Base-by-base conservation (phyloP, 352 stramenopile species). In the Thalassiosira exigua region DNA sequence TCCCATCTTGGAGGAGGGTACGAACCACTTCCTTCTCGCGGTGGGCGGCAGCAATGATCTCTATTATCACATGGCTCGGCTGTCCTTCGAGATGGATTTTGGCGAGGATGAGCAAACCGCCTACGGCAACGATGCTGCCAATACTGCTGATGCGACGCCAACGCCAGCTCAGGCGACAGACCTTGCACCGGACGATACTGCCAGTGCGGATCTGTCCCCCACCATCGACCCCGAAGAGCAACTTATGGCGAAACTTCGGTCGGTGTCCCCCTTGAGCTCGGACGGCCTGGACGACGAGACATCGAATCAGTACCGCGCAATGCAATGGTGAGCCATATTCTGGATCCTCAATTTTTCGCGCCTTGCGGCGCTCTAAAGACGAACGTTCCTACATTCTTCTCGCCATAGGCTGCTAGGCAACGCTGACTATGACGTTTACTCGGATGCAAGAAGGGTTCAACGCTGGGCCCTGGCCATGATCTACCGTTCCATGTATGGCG, bases 281-380 rank as follows among this genome's bases (percentile, higher is more conserved):
- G 66, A 75, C 14, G 64, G 22, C 50, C 44, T 79, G 5, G 36
- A 46, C 1, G 26, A 75, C n/a, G 41, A 68, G 44, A 53, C 4
- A 33, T 83, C 75, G 3, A 41, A 53, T 48, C 75, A 83, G 62
- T 83, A 79, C 44, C 52, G 19, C 58, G 67, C 67, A 46, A 69
- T 78, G 67, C 42, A 71, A 62, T 83, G 75, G 75, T 81, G 32
- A 53, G 72, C 36, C n/a, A 48, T 17, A 48, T n/a, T n/a, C n/a
- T n/a, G n/a, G n/a, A n/a, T n/a, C n/a, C n/a, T n/a, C n/a, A n/a
- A n/a, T n/a, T n/a, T n/a, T n/a, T n/a, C n/a, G n/a, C n/a, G n/a
- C n/a, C n/a, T n/a, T n/a, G n/a, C n/a, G n/a, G 27, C 19, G 17
- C 17, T 56, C 2, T 4, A 4, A 9, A 4, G 21, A 21, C 2